Base-by-base conservation (phyloP, 169 alveolate species). In the Plasmodium vinckei region DNA sequence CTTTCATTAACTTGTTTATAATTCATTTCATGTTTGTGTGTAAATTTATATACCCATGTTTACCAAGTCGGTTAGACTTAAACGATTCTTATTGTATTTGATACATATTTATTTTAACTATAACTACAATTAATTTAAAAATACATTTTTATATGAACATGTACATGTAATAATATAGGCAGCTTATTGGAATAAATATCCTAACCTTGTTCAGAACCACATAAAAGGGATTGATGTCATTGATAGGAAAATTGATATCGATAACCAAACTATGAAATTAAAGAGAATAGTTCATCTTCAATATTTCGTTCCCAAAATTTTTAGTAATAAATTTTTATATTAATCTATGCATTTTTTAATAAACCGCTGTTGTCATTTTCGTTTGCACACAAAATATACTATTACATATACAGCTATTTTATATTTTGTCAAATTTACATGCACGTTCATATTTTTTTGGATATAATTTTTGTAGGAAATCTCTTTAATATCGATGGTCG, bases 121-220 rank as follows among this genome's bases (percentile, higher is more conserved):
- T 51, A 15, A 3, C 19, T 57, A 19, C 65, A 19, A 57, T 19
- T n/a, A 15, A 19, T 57, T 9, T 23, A 57, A 15, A 57, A 15
- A 5, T n/a, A 19, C 65, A 57, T n/a, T n/a, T 17, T n/a, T 57
- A 57, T 17, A 57, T 57, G 19, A 9, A 17, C 19, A 57, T 17
- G 12, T 57, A 57, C 9, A 57, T 57, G 13, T 17, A 57, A n/a
- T 4, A 0, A 57, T 23, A 5, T 63, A 73, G 87, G 33, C 87
- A 5, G 87, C 87, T 9, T 73, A 57, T 63, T 63, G 68, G 87
- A 27, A 33, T 5, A 73, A 73, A 25, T 73, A 73, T 49, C 87
- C 87, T 15, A 73, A 73, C 33, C 57, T 9, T 49, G 72, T 59
- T 60, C 87, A 73, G 25, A 73, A 42, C 5, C 87, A 73, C 42